Conservation (phyloP, 2,329 filamentous ascomycete species). For the Penicillium sp. region DNA sequence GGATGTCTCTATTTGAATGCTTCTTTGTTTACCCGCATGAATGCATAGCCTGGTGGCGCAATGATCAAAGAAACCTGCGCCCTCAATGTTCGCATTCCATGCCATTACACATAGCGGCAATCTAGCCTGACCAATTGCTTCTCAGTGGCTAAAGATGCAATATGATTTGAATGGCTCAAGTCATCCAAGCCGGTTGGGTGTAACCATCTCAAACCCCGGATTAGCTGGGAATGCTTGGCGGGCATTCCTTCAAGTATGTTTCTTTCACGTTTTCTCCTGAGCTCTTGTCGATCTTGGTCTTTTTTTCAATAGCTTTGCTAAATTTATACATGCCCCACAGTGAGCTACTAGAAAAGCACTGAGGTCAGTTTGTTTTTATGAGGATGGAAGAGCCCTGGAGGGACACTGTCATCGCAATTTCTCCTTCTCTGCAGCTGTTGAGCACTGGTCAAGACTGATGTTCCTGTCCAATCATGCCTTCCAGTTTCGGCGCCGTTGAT, state of each 20-base stretch:
- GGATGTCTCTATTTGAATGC: background rate
- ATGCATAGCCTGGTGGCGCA: background rate
- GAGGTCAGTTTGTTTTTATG: background rate
- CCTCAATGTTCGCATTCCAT: background rate
- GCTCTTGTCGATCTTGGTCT: background rate
- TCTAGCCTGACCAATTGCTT: background rate
- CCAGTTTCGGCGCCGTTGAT: conserved; percentile 23
- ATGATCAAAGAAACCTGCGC: conserved; percentile 4
- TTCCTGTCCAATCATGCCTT: conserved; percentile 18
- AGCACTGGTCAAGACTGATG: background rate
- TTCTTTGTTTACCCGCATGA: conserved; percentile 9
- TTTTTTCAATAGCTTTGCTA: conserved; percentile 2
- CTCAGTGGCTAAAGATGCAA: no score
- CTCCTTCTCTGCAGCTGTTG: background rate
- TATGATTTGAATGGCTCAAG: background rate
- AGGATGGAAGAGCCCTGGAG: background rate
- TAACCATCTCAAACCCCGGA: background rate
- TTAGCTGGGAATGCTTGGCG: conserved; percentile 2
- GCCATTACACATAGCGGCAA: background rate
- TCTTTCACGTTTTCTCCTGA: background rate
- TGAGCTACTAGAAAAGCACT: background rate
- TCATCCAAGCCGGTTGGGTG: background rate
- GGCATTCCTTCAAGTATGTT: background rate
- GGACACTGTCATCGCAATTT: background rate
- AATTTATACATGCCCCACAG: background rate